Percentiles rank a stretch among this genome's conserved stretches.
These are phyloP conservation scores for Vigna mungo DNA, from an alignment of 306 rosid species.

Conservation along the genomic window DNA sequence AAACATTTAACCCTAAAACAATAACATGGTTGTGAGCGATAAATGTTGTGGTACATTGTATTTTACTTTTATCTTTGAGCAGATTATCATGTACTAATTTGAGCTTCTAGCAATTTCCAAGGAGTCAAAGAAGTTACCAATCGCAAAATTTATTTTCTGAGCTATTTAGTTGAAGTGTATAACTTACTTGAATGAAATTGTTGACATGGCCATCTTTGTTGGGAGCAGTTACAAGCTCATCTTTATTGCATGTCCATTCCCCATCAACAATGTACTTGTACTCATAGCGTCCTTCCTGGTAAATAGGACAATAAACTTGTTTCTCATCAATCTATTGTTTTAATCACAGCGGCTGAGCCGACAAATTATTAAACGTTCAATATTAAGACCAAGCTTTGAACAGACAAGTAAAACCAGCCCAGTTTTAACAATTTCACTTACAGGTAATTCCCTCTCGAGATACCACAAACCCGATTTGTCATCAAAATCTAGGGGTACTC, in stretches of 20 bases:
- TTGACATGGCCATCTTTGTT: constrained; percentile 91
- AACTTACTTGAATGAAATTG: constrained; percentile 76
- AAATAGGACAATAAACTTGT: constrained; percentile 35
- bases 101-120: background rate
- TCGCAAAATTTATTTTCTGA: background rate
- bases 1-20: no score
- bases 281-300: constrained; percentile 94
- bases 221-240: constrained; percentile 62
- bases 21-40: background rate
- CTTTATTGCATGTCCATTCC: constrained; percentile 65
- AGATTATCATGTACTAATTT: background rate
- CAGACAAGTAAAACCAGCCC: background rate
- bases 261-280: constrained; percentile 94
- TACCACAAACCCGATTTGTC: constrained; percentile 67
- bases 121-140: constrained; percentile 23
- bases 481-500: constrained; percentile 68
- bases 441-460: constrained; percentile 82
- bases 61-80: background rate
- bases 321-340: constrained; percentile 11
- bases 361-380: constrained; percentile 24
- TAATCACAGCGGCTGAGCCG: constrained; percentile 12
- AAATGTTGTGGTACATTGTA: constrained; percentile 5
- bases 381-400: constrained; percentile 29
- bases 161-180: constrained; percentile 32
- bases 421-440: constrained; percentile 50